Base-by-base conservation (phyloP, 2,329 filamentous ascomycete genomes). In the Ophiostoma australiae region DNA sequence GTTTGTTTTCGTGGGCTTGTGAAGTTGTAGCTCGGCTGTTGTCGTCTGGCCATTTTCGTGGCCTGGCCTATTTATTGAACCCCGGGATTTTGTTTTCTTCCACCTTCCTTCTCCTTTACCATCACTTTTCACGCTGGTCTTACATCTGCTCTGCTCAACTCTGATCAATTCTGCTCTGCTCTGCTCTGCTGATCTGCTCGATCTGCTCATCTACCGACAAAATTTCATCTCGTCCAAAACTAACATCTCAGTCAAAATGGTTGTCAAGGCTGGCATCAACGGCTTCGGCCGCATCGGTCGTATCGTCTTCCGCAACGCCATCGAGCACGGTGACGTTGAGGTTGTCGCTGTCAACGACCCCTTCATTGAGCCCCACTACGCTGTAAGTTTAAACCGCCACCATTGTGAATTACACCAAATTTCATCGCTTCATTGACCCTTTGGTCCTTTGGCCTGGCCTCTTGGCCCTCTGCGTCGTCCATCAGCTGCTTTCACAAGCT, bases 221-320 rank as follows among this genome's bases (percentile, higher is more conserved):
- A 11, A n/a, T n/a, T 17, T 23, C 2, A 67, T 67, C 63, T 33
- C 58, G 23, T 13, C 23, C 52, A 58, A 31, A 35, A n/a, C 66
- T 31, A 72, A 68, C 73, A 77, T 78, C 76, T 39, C 63, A 66
- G 63, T 66, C 78, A 85, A 78, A 78, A 75, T 86, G 83, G 79
- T 80, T 81, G 82, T 86, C 81, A 88, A 96, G 89, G 92, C 96
- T 82, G 93, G 93, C 83, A 97, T 97, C 91, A 98, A 97, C 91
- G 94, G 95, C 84, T 99, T 99, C 88, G 95, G 95, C 86, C 94
- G 95, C 85, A 99, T 99, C 85, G 95, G 95, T 80, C 92, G 95
- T 83, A 97, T 99, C 83, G 90, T 98, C 87, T 95, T 98, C 91
- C 93, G 94, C 86, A 98, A 97, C 87, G 92, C 94, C 79, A 82